A percentile compares a stretch with the other conserved stretches of the same genome.
These are phyloP conservation scores for Ambrosiella cleistominuta DNA, from an alignment of 2,329 filamentous ascomycete species.

Conservation along the genomic window DNA sequence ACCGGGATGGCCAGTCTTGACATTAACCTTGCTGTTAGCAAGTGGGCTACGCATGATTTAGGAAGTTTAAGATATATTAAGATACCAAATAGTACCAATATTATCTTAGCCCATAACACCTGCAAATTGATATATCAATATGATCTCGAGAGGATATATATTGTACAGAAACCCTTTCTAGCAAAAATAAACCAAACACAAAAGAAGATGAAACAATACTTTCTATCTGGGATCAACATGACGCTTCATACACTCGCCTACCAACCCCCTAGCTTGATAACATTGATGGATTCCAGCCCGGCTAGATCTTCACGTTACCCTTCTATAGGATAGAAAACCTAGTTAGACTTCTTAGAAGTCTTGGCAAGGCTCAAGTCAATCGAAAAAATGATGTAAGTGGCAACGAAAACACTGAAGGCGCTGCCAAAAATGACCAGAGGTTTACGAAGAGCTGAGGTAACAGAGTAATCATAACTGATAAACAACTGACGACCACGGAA, in stretches of 20 bases:
- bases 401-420: slow-evolving; percentile 54
- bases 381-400: slow-evolving; percentile 57
- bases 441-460: slow-evolving; percentile 61
- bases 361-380: slow-evolving; percentile 58
- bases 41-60: neutral
- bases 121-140: neutral
- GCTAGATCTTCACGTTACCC: neutral
- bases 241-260: neutral
- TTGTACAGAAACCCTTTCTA: slow-evolving; percentile 1
- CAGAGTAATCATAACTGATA: slow-evolving; percentile 74
- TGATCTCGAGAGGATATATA: neutral
- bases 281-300: neutral
- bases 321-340: neutral
- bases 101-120: neutral
- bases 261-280: neutral
- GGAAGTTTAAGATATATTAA: no score
- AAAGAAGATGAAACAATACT: slow-evolving; percentile 1
- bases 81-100: neutral
- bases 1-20: neutral
- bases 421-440: slow-evolving; percentile 66
- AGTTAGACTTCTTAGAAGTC: slow-evolving; percentile 11
- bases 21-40: neutral
- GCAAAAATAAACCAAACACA: neutral
- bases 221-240: neutral
- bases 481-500: slow-evolving; percentile 67